A percentile compares a stretch with the other conserved stretches of the same genome.
Conservation (phyloP, 306 rosid genomes). For the Begonia loranthoides region DNA sequence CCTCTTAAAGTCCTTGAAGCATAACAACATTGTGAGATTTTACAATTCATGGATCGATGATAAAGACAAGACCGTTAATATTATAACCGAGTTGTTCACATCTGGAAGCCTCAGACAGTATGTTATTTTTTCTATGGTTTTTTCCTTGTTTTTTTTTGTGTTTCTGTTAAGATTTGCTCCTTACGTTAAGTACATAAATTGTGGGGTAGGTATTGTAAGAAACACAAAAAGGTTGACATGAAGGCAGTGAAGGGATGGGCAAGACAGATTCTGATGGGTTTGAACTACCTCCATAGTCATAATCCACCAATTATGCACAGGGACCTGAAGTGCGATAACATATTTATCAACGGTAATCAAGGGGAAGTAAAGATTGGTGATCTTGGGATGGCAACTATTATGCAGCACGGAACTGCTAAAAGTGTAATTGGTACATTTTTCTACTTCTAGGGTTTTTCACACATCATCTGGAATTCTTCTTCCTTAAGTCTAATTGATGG, state of each 20-base stretch:
- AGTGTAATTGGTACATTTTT: slow-evolving; percentile 60
- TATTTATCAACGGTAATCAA: slow-evolving; percentile 73
- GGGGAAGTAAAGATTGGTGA: slow-evolving; percentile 90
- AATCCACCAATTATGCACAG: slow-evolving; percentile 76
- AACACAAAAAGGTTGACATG: slow-evolving; percentile 54
- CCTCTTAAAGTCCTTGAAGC: slow-evolving; percentile 71
- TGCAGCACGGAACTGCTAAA: slow-evolving; percentile 82
- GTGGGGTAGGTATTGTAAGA: slow-evolving; percentile 47
- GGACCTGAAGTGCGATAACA: slow-evolving; percentile 87
- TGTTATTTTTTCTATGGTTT: slow-evolving; percentile 12
- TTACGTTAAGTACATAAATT: background rate
- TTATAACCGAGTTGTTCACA: slow-evolving; percentile 82
- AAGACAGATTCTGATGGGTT: slow-evolving; percentile 75
- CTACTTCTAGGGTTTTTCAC: background rate
- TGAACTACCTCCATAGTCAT: slow-evolving; percentile 65
- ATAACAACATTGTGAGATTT: slow-evolving; percentile 61
- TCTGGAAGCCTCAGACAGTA: slow-evolving; percentile 92
- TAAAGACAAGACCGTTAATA: slow-evolving; percentile 46
- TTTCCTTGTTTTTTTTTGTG: slow-evolving; percentile 5
- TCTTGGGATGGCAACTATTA: slow-evolving; percentile 79
- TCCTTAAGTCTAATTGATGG: background rate
- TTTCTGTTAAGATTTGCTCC: background rate
- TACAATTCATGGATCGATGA: slow-evolving; percentile 77
- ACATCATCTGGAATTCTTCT: background rate
- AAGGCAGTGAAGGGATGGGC: slow-evolving; percentile 96